A percentile compares a stretch with the other conserved stretches of the same genome.
phyloP scores from a whole-genome alignment of 140 eudicot genomes.

The Bidens hawaiensis region DNA sequence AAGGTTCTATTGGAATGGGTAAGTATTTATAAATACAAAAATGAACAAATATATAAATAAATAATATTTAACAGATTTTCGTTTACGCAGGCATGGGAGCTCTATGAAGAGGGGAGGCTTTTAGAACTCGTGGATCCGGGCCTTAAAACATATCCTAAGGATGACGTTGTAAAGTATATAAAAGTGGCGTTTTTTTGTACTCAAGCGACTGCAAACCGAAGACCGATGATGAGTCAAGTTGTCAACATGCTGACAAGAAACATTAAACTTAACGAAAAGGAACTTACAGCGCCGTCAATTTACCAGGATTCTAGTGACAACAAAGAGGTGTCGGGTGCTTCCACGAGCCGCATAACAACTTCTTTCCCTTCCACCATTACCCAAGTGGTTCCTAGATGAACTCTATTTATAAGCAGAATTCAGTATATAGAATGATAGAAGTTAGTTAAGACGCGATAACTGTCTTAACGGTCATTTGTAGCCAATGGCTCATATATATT shows the following conservation, averaged over 20 bases:
- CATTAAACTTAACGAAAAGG: slow-evolving; percentile 62
- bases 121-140: slow-evolving; percentile 73
- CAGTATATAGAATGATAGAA: neutral
- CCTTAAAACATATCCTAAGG: slow-evolving; percentile 50
- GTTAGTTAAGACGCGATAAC: slow-evolving; percentile 2
- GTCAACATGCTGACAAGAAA: slow-evolving; percentile 69
- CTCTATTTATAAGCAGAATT: neutral
- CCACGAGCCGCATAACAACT: slow-evolving; percentile 55
- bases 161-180: slow-evolving; percentile 65
- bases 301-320: slow-evolving; percentile 45
- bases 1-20: slow-evolving; percentile 76
- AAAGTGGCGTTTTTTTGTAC: slow-evolving; percentile 90
- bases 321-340: slow-evolving; percentile 38
- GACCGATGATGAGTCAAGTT: slow-evolving; percentile 94
- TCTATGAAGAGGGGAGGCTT: slow-evolving; percentile 61
- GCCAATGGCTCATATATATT: neutral
- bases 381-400: slow-evolving; percentile 66
- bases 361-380: slow-evolving; percentile 66
- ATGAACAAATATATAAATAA: too few species aligned
- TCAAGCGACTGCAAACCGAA: slow-evolving; percentile 64
- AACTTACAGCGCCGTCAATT: slow-evolving; percentile 66
- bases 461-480: slow-evolving; percentile 7
- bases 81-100: slow-evolving; percentile 74
- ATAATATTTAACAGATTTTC: neutral
- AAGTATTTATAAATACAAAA: slow-evolving; percentile 36